Evolutionary conservation across 2,329 filamentous ascomycete species (phyloP).

Genomic region (Pochonia chlamydosporia): DNA sequence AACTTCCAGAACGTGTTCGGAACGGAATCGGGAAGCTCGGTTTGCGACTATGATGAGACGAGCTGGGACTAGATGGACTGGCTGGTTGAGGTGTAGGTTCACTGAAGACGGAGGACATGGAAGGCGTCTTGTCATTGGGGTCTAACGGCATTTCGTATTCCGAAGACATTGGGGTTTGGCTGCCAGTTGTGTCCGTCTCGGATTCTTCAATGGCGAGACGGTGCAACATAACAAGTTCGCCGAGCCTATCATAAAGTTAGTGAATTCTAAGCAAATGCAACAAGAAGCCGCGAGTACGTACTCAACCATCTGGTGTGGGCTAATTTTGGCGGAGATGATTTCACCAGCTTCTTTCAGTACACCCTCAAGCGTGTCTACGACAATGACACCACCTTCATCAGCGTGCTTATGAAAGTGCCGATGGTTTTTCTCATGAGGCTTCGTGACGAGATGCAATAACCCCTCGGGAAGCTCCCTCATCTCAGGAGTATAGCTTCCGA

Average conservation of each 20-base stretch:
- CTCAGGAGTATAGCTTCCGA: slow-evolving; percentile 61
- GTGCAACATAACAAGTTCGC: slow-evolving; percentile 66
- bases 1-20: slow-evolving; percentile 21
- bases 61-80: slow-evolving; percentile 26
- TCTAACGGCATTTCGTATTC: slow-evolving; percentile 22
- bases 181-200: slow-evolving; percentile 24
- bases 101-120: slow-evolving; percentile 36
- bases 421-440: slow-evolving; percentile 35
- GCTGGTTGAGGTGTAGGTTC: slow-evolving; percentile 18
- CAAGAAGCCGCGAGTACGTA: slow-evolving; percentile 28
- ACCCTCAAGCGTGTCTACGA: slow-evolving; percentile 73
- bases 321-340: slow-evolving; percentile 70
- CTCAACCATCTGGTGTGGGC: slow-evolving; percentile 75
- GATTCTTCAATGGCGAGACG: slow-evolving; percentile 36
- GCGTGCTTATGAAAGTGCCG: slow-evolving; percentile 64
- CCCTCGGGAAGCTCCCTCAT: slow-evolving; percentile 83
- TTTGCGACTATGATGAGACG: slow-evolving; percentile 22
- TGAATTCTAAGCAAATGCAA: not conserved
- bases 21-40: slow-evolving; percentile 26
- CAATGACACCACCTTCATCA: slow-evolving; percentile 57
- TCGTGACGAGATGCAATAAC: slow-evolving; percentile 59
- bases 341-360: slow-evolving; percentile 82
- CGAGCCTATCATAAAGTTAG: slow-evolving; percentile 45
- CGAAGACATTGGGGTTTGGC: slow-evolving; percentile 15
- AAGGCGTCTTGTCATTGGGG: slow-evolving; percentile 23